These are phyloP conservation scores for Tylopilus cervinicoccineus DNA, from an alignment of 768 basidiomycete genomes.

Conservation along the genomic window DNA sequence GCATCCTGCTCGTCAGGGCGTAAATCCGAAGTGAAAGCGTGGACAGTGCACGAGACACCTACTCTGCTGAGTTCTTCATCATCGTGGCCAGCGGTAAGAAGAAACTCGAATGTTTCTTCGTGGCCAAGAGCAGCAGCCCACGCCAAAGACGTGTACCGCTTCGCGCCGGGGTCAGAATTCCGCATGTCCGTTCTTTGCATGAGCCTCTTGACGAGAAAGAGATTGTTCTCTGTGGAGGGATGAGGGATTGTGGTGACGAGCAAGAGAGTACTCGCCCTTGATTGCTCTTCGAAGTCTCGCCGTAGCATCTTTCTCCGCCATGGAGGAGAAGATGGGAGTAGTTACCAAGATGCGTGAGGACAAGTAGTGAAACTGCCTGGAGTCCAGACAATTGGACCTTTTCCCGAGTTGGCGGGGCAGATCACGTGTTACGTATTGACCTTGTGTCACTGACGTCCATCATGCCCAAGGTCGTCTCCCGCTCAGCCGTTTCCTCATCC, in stretches of 20 bases:
- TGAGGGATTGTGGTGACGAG: conserved; percentile 7
- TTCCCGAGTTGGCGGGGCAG: conserved; percentile 8
- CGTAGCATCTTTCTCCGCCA: conserved; percentile 83
- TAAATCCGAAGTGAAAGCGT: conserved; percentile 15
- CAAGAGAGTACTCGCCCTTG: conserved; percentile 47
- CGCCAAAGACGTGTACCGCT: conserved; percentile 81
- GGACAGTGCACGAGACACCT: conserved; percentile 27
- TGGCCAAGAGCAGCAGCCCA: conserved; percentile 89
- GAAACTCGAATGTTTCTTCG: conserved; percentile 91
- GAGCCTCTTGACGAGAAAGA: conserved; percentile 87
- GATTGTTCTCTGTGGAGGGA: conserved; percentile 75
- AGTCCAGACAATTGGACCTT: conserved; percentile 23
- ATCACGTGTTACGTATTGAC: conserved; percentile 26
- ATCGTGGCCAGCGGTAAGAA: conserved; percentile 83
- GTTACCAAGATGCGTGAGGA: conserved; percentile 20
- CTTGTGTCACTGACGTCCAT: conserved; percentile 1
- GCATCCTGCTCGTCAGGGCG: conserved; percentile 56
- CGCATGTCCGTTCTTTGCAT: conserved; percentile 84
- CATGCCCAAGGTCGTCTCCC: conserved; percentile 93
- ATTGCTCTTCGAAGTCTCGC: conserved; percentile 75
- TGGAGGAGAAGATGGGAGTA: conserved; percentile 32
- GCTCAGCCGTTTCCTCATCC: conserved; percentile 85
- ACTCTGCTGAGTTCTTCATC: conserved; percentile 91
- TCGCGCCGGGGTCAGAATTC: conserved; percentile 76
- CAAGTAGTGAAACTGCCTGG: conserved; percentile 14